Evolutionary conservation across 2,329 filamentous ascomycete genomes (phyloP).

Genomic region (Celoporthe dispersa): DNA sequence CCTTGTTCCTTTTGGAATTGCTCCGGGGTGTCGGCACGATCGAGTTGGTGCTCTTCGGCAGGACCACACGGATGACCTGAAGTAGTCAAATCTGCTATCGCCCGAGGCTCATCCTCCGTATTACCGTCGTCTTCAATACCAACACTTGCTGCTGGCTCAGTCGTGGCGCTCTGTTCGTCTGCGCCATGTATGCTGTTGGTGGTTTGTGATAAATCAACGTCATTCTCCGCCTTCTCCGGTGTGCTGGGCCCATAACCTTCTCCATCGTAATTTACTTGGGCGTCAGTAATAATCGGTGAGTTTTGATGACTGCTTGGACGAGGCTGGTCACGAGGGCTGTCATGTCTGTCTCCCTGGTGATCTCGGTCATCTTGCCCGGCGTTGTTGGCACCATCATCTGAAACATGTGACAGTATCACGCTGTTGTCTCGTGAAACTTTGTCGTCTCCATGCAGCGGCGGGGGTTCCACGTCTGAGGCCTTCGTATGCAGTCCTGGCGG

Average conservation of each 20-base stretch:
- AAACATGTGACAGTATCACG: not conserved
- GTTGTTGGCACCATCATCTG: not conserved
- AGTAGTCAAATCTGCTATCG: conserved; percentile 4
- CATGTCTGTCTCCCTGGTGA: not conserved
- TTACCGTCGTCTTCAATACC: not conserved
- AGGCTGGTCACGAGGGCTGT: not conserved
- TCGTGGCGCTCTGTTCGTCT: not conserved
- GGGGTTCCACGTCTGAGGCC: not conserved
- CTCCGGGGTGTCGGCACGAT: conserved; percentile 2
- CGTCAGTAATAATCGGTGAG: not conserved
- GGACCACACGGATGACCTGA: not conserved
- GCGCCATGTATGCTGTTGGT: not conserved
- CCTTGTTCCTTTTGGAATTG: conserved; percentile 13
- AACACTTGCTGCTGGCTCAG: not conserved
- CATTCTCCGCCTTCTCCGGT: too few relatives aligned
- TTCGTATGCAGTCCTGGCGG: not conserved
- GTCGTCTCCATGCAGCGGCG: not conserved
- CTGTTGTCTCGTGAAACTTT: not conserved
- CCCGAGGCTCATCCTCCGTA: not conserved
- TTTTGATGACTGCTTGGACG: not conserved
- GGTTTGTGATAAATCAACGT: not conserved
- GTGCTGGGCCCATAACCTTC: conserved; percentile 14
- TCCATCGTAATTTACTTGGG: conserved; percentile 17
- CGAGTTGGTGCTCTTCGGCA: not conserved
- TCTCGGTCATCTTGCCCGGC: not conserved